Conservation (phyloP, 257 asterid species). For the Penstemon eatonii region DNA sequence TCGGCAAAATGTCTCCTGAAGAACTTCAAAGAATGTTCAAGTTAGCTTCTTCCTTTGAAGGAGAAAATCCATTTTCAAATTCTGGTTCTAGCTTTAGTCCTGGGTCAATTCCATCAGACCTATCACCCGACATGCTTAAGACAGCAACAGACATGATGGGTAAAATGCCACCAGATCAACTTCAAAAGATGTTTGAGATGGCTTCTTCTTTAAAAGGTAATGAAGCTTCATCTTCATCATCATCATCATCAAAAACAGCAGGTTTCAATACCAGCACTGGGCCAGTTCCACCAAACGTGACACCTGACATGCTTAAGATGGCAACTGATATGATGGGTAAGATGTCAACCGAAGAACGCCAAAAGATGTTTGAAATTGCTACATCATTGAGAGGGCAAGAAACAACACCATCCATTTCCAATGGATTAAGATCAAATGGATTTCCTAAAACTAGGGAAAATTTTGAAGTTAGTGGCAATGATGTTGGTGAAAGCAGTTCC, state of each 20-base stretch:
- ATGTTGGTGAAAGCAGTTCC: constrained; percentile 50
- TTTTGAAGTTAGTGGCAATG: constrained; percentile 31
- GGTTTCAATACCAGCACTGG: constrained; percentile 40
- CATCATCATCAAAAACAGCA: constrained; percentile 29
- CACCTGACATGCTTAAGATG: constrained; percentile 89
- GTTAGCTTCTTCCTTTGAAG: constrained; percentile 79
- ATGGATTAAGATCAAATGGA: constrained; percentile 39
- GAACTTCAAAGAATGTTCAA: constrained; percentile 80
- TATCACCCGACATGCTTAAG: constrained; percentile 84
- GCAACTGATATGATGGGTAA: constrained; percentile 85
- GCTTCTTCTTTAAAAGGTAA: constrained; percentile 71
- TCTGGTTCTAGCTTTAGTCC: constrained; percentile 47
- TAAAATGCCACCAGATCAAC: constrained; percentile 84
- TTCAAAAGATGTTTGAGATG: constrained; percentile 74
- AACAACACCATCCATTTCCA: constrained; percentile 43
- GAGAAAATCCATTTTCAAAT: constrained; percentile 46
- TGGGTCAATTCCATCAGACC: constrained; percentile 61
- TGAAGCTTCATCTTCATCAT: constrained; percentile 45
- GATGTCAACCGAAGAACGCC: constrained; percentile 82
- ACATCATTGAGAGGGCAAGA: constrained; percentile 68
- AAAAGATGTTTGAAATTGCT: constrained; percentile 74
- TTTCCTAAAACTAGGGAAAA: constrained; percentile 38
- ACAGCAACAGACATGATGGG: constrained; percentile 86
- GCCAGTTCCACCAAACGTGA: constrained; percentile 50
- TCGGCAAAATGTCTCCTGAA: constrained; percentile 86